Evolutionary conservation across 129 eudicot species (phyloP).

Genomic region (Sambucus nigra): DNA sequence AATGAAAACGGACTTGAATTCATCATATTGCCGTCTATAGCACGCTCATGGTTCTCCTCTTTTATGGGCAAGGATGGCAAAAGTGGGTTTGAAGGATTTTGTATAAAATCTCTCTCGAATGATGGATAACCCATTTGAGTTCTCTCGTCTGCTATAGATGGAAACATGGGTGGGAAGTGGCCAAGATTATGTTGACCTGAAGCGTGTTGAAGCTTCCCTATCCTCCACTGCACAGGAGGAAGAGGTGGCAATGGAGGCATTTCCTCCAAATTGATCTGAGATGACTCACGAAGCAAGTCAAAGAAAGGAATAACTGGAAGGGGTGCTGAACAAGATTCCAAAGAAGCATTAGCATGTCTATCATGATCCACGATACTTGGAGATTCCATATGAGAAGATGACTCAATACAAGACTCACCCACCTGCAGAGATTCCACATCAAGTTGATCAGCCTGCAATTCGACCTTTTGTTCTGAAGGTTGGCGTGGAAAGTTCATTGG

Average conservation of each 20-base stretch:
- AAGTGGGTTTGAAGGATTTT: conserved; percentile 9
- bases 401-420: conserved; percentile 7
- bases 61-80: conserved; percentile 7
- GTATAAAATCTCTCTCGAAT: background rate
- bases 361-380: conserved; percentile 9
- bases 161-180: too few species aligned
- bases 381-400: conserved; percentile 9
- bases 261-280: conserved; percentile 48
- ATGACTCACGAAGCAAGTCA: conserved; percentile 24
- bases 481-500: conserved; percentile 2
- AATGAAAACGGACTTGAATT: conserved; percentile 4
- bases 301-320: conserved; percentile 27
- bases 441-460: too few species aligned
- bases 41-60: conserved; percentile 10
- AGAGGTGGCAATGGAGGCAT: conserved; percentile 93
- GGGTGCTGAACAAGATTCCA: conserved; percentile 19
- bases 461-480: background rate
- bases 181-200: conserved; percentile 17
- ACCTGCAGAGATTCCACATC: conserved; percentile 10
- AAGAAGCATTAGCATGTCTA: conserved; percentile 10
- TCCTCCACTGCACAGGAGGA: conserved; percentile 94
- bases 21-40: background rate
- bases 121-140: conserved; percentile 2
- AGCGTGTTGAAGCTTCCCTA: conserved; percentile 40
- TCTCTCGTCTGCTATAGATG: conserved; percentile 13